These are phyloP conservation scores for Trichoderma harzianum DNA, from an alignment of 2,329 filamentous ascomycete species.

Conservation along the genomic window DNA sequence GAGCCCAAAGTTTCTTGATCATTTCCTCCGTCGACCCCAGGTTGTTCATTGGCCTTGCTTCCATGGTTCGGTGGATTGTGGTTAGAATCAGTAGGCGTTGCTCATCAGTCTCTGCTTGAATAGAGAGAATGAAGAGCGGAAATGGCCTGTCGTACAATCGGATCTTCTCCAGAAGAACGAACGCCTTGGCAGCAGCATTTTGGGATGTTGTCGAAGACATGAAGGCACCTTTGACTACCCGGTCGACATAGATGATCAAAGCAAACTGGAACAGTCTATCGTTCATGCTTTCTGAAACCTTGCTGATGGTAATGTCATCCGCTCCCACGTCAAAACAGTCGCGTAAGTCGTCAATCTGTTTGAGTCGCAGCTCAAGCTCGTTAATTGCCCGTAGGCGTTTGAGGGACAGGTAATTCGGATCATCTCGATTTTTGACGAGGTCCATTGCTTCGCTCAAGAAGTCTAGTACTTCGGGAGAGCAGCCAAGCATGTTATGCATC, in stretches of 20 bases:
- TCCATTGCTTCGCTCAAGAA: constrained; percentile 15
- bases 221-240: constrained; percentile 11
- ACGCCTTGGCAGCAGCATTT: constrained; percentile 5
- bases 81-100: constrained; percentile 1
- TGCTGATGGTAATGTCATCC: constrained; percentile 3
- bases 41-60: constrained; percentile 11
- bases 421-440: constrained; percentile 5
- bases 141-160: constrained; percentile 12
- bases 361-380: constrained; percentile 1
- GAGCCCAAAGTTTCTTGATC: constrained; percentile 14
- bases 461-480: constrained; percentile 12
- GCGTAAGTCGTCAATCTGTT: constrained; percentile 11
- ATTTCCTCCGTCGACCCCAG: constrained; percentile 3
- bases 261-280: constrained; percentile 14
- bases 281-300: background rate
- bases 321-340: constrained; percentile 3
- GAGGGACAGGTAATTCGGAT: constrained; percentile 5
- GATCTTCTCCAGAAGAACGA: constrained; percentile 5
- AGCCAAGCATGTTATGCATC: constrained; percentile 16
- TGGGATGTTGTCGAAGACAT: constrained; percentile 3
- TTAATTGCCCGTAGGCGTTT: constrained; percentile 4
- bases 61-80: background rate
- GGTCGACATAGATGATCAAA: constrained; percentile 14
- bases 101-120: constrained; percentile 16
- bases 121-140: background rate